Conservation (phyloP, 441 rosid genomes). For the Daphne laureola region DNA sequence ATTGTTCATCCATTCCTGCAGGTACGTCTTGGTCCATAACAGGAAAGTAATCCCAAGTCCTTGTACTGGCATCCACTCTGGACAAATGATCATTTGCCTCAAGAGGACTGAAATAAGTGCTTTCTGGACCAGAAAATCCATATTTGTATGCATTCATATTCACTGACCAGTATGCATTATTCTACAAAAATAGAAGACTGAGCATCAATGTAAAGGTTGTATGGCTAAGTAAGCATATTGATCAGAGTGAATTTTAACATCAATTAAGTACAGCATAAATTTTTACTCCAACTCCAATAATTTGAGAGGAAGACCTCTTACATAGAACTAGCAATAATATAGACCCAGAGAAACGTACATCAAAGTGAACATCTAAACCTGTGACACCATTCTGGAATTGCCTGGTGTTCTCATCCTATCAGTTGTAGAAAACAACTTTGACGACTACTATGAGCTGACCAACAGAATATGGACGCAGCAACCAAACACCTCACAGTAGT, state of each 20-base stretch:
- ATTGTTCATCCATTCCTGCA: conserved; percentile 27
- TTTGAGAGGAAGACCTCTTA: no score
- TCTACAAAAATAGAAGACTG: conserved; percentile 32
- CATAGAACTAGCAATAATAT: no score
- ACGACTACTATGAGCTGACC: not conserved
- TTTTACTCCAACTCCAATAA: no score
- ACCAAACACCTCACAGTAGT: conserved; percentile 6
- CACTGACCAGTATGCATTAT: conserved; percentile 59
- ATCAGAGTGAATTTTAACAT: no score
- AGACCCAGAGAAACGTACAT: no score
- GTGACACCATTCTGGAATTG: no score
- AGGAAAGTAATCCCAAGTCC: conserved; percentile 55
- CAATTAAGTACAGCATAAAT: no score
- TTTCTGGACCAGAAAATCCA: conserved; percentile 63
- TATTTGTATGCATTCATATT: conserved; percentile 70
- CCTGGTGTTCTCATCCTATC: no score
- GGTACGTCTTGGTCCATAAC: conserved; percentile 31
- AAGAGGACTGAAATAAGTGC: conserved; percentile 42
- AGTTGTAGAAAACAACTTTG: no score
- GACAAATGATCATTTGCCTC: conserved; percentile 56
- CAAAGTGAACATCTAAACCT: no score
- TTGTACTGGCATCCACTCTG: conserved; percentile 47
- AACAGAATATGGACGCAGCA: conserved; percentile 9
- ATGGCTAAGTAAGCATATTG: no score
- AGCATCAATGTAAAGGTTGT: no score